phyloP scores from a whole-genome alignment of 352 stramenopile genomes.

The Elongisporangium undulatum region DNA sequence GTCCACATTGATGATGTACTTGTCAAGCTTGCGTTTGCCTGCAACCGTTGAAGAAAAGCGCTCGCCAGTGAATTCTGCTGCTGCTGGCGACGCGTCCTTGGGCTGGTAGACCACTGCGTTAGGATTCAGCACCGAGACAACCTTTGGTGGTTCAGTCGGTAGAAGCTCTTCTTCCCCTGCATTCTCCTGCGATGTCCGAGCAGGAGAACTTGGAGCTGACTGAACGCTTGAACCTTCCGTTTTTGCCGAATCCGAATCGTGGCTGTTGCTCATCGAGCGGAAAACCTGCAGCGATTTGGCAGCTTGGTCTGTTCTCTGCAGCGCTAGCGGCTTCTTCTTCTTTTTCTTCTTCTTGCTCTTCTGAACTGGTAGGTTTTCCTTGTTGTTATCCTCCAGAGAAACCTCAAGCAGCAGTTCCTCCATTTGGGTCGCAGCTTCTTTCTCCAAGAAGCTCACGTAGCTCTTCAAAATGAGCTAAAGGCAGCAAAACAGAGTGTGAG shows the following conservation, averaged over 20 bases:
- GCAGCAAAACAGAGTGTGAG: not conserved
- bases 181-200: not conserved
- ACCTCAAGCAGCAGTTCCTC: slow-evolving; percentile 62
- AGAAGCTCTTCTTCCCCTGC: slow-evolving; percentile 4
- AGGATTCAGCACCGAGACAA: slow-evolving; percentile 40
- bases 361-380: slow-evolving; percentile 7
- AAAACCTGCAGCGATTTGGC: not conserved
- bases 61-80: slow-evolving; percentile 2
- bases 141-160: slow-evolving; percentile 7
- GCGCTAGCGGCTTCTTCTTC: slow-evolving; percentile 21
- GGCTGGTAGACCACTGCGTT: slow-evolving; percentile 58
- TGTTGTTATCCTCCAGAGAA: slow-evolving; percentile 24
- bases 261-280: slow-evolving; percentile 1
- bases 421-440: slow-evolving; percentile 69
- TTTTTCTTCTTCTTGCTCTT: slow-evolving; percentile 43
- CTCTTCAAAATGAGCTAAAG: slow-evolving; percentile 69
- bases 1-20: slow-evolving; percentile 55
- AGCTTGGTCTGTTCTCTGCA: not conserved
- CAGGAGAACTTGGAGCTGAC: not conserved
- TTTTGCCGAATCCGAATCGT: slow-evolving; percentile 3
- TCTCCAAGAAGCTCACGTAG: slow-evolving; percentile 65
- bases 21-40: slow-evolving; percentile 69
- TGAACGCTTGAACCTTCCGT: not conserved
- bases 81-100: slow-evolving; percentile 2
- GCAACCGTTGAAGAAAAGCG: slow-evolving; percentile 6